Percentiles rank a stretch among this genome's conserved stretches.
phyloP scores from a whole-genome alignment of 345 rosid species.

The Aurinia saxatilis region DNA sequence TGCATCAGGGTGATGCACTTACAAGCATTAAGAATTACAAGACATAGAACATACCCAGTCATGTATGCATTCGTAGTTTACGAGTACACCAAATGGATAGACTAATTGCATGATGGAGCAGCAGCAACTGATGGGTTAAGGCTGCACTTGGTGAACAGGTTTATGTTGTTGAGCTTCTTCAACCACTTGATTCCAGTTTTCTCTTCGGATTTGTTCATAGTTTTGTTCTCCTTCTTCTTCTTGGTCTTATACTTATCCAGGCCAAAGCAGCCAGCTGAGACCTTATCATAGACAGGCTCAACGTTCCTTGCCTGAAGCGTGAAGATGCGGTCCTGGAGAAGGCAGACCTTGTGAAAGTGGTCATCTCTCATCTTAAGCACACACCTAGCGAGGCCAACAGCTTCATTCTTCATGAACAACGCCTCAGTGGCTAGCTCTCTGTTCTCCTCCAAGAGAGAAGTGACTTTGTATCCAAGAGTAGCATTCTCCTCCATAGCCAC shows the following conservation, averaged over 20 bases:
- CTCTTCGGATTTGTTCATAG: constrained; percentile 17
- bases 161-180: constrained; percentile 20
- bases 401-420: constrained; percentile 47
- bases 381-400: constrained; percentile 50
- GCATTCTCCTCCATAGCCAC: constrained; percentile 47
- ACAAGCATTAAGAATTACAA: constrained; percentile 3
- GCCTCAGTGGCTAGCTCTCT: constrained; percentile 43
- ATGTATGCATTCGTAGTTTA: constrained; percentile 10
- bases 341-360: constrained; percentile 35
- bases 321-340: constrained; percentile 39
- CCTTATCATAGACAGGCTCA: constrained; percentile 23
- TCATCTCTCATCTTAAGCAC: constrained; percentile 65
- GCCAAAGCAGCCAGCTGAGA: constrained; percentile 29
- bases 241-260: constrained; percentile 49
- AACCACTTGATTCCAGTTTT: constrained; percentile 31
- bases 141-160: constrained; percentile 20
- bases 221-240: constrained; percentile 24
- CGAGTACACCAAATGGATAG: constrained; percentile 7
- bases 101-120: constrained; percentile 25
- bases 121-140: constrained; percentile 18
- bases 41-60: neutral
- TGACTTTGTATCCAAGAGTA: constrained; percentile 40
- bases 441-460: constrained; percentile 47
- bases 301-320: constrained; percentile 33
- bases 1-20: constrained; percentile 25